Evolutionary conservation across 495 filamentous ascomycete species (phyloP), one percentile per base, ranked within the genome.

Genomic region (Filosporella fistucella): DNA sequence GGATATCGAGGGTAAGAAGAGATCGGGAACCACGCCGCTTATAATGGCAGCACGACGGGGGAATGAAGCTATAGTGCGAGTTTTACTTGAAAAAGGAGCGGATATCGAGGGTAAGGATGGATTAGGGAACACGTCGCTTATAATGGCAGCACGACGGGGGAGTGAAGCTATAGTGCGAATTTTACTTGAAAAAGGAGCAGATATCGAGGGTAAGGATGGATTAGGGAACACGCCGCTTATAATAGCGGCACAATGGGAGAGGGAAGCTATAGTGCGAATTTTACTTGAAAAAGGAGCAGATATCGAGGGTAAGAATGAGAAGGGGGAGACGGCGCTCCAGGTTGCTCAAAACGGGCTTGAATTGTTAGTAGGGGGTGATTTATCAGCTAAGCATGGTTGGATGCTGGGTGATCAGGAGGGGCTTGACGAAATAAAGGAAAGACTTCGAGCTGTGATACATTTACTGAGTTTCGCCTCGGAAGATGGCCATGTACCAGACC

Each of bases 161-260:
- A 4, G 44, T 9, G 38, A 51, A 17, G 40, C 47, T 6, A 45
- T 55, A 21, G 49, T 55, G 21, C 25, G 22, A 48, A 22, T 55
- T 14, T 33, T 55, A 20, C 48, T 55, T 3, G 48, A 52, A 18
- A 55, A 51, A 20, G 41, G 32, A 29, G 51, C 35, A 4, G 47
- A 51, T 4, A 35, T 51, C 12, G 45, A 62, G 35, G 21, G 47
- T 24, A 58, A 35, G 16, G 60, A 59, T 36, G 35, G 25, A 1
- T 4, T 4, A 40, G 52, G 49, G 17, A 45, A 36, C 30, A 63
- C 63, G 16, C 59, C 61, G 25, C 54, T 66, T 3, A 58, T 43
- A 8, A 32, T 45, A 39, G 64, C 61, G 25, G 52, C 61, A 18
- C 23, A 49, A 9, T 40, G 45, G 16, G 62, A 57, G 9, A 43